phyloP scores from a whole-genome alignment of 768 basidiomycete species.

The Saitozyma podzolica region DNA sequence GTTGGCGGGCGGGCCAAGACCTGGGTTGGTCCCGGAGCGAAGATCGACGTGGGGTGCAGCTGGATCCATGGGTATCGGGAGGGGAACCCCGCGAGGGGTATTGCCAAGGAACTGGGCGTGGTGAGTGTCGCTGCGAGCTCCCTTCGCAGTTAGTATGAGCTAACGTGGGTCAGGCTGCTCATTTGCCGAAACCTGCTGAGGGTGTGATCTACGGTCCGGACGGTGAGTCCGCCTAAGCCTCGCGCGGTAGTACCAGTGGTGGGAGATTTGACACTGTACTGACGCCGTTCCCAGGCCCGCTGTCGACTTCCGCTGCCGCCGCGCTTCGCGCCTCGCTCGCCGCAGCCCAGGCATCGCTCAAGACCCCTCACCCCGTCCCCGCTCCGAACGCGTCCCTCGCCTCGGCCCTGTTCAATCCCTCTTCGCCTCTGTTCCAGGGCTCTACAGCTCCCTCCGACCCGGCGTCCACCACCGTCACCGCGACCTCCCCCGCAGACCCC shows the following conservation, averaged over 20 bases:
- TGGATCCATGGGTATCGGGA: constrained; percentile 52
- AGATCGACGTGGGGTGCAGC: constrained; percentile 49
- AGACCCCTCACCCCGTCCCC: constrained; percentile 37
- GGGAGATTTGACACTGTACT: neutral
- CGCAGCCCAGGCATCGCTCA: constrained; percentile 40
- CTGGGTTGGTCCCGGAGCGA: constrained; percentile 30
- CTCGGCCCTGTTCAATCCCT: constrained; percentile 32
- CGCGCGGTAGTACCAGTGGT: neutral
- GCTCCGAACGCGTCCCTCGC: constrained; percentile 36
- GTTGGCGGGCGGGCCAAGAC: constrained; percentile 48
- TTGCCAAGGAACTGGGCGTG: constrained; percentile 43
- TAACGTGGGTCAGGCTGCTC: constrained; percentile 18
- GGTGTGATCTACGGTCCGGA: constrained; percentile 41
- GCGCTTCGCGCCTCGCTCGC: constrained; percentile 36
- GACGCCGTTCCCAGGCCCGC: constrained; percentile 18
- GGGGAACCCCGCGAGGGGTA: constrained; percentile 41
- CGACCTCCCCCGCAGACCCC: constrained; percentile 39
- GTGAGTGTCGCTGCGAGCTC: constrained; percentile 9
- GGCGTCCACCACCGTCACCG: constrained; percentile 19
- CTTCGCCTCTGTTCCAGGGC: constrained; percentile 35
- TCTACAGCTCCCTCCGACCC: constrained; percentile 18
- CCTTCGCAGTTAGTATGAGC: neutral
- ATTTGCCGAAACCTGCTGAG: constrained; percentile 40
- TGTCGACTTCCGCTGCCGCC: constrained; percentile 20
- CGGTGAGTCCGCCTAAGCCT: constrained; percentile 17